These are phyloP conservation scores for Huntiella savannae DNA, from an alignment of 2,329 filamentous ascomycete species.

Conservation along the genomic window DNA sequence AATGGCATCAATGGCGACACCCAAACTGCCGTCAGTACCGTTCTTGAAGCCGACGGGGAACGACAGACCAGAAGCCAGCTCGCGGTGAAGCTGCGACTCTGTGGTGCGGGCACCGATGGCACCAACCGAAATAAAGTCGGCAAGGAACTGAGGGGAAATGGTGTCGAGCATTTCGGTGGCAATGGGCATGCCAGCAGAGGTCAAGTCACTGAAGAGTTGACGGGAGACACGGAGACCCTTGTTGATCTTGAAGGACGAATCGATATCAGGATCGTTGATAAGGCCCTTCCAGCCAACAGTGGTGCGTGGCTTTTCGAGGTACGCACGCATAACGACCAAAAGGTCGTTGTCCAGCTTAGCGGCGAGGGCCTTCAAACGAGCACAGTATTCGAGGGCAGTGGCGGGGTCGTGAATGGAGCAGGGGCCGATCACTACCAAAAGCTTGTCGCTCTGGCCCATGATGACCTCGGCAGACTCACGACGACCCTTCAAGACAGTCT, in stretches of 20 bases:
- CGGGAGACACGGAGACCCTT: slow-evolving; percentile 87
- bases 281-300: slow-evolving; percentile 98
- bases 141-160: slow-evolving; percentile 93
- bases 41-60: slow-evolving; percentile 99
- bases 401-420: slow-evolving; percentile 94
- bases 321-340: slow-evolving; percentile 90
- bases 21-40: slow-evolving; percentile 81
- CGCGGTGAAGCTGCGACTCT: slow-evolving; percentile 88
- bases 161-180: slow-evolving; percentile 98
- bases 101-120: slow-evolving; percentile 93
- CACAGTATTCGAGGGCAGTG: slow-evolving; percentile 73
- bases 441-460: slow-evolving; percentile 32
- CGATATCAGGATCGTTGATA: slow-evolving; percentile 97
- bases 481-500: slow-evolving; percentile 41
- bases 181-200: slow-evolving; percentile 73
- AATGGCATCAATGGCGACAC: slow-evolving; percentile 88
- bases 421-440: slow-evolving; percentile 85
- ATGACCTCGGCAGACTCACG: slow-evolving; percentile 50
- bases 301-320: slow-evolving; percentile 95
- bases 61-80: slow-evolving; percentile 82
- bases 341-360: slow-evolving; percentile 68
- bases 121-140: slow-evolving; percentile 85
- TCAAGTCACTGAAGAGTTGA: slow-evolving; percentile 84
- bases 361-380: slow-evolving; percentile 55
- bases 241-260: slow-evolving; percentile 96